A percentile compares a stretch with the other conserved stretches of the same genome.
Evolutionary conservation across 768 basidiomycete species (phyloP).

Genomic region (Termitomyces sp.): DNA sequence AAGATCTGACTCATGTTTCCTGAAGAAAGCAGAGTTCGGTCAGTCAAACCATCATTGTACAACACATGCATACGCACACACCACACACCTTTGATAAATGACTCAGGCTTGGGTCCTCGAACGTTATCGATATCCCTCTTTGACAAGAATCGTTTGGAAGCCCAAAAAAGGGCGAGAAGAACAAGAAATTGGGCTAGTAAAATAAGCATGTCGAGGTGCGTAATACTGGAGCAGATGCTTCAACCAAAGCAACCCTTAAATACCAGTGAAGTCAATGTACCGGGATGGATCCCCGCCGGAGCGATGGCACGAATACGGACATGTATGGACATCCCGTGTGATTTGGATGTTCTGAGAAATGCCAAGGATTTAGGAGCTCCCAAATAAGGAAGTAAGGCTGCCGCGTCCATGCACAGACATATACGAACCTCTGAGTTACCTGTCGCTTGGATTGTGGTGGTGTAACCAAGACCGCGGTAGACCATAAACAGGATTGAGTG

Average conservation of each 20-base stretch:
- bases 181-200: neutral
- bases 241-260: neutral
- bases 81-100: conserved; percentile 25
- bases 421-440: too few species aligned
- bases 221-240: neutral
- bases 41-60: neutral
- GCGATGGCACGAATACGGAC: neutral
- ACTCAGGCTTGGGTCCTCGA: conserved; percentile 26
- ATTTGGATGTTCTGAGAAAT: neutral
- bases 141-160: conserved; percentile 10
- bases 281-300: neutral
- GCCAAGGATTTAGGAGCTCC: too few species aligned
- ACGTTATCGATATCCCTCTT: conserved; percentile 26
- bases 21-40: neutral
- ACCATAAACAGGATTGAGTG: too few species aligned
- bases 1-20: conserved; percentile 17
- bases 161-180: conserved; percentile 9
- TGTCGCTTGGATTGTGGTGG: too few species aligned
- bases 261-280: neutral
- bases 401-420: too few species aligned
- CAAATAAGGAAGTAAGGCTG: too few species aligned
- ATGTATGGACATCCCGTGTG: neutral
- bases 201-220: neutral
- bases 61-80: too few species aligned
- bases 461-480: too few species aligned